Conservation (phyloP, 2,329 filamentous ascomycete species). For the Herpotrichia juniperi region DNA sequence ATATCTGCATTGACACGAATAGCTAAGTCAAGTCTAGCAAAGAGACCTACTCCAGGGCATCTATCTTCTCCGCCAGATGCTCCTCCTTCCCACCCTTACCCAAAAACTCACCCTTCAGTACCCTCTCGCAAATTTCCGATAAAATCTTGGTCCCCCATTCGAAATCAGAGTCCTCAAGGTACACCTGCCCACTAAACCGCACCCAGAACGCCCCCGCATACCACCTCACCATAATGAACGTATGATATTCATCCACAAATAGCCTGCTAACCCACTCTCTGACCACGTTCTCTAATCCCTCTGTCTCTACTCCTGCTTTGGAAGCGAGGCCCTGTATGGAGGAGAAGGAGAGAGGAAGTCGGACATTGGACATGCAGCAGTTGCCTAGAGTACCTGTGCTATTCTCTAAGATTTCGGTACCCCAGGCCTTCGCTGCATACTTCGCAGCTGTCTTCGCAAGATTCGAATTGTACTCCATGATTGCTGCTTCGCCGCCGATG, state of each 20-base stretch:
- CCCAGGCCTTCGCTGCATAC: constrained; percentile 65
- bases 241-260: constrained; percentile 66
- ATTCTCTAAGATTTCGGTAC: constrained; percentile 76
- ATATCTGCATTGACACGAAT: no score
- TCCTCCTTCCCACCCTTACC: not conserved
- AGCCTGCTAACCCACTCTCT: constrained; percentile 49
- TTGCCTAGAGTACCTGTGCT: constrained; percentile 63
- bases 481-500: constrained; percentile 75
- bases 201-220: constrained; percentile 71
- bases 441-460: constrained; percentile 70
- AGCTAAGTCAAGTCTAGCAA: no score
- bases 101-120: constrained; percentile 52
- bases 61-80: not conserved
- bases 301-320: constrained; percentile 23
- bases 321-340: constrained; percentile 30
- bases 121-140: constrained; percentile 61
- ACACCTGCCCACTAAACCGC: constrained; percentile 80
- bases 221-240: constrained; percentile 70
- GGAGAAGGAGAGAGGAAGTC: constrained; percentile 66
- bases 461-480: constrained; percentile 66
- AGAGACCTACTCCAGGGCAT: no score
- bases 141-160: constrained; percentile 69
- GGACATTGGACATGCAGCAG: constrained; percentile 76
- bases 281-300: constrained; percentile 32
- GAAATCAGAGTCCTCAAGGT: constrained; percentile 81